Evolutionary conservation across 148 eudicot genomes (phyloP).

Genomic region (Pharnaceum exiguum): DNA sequence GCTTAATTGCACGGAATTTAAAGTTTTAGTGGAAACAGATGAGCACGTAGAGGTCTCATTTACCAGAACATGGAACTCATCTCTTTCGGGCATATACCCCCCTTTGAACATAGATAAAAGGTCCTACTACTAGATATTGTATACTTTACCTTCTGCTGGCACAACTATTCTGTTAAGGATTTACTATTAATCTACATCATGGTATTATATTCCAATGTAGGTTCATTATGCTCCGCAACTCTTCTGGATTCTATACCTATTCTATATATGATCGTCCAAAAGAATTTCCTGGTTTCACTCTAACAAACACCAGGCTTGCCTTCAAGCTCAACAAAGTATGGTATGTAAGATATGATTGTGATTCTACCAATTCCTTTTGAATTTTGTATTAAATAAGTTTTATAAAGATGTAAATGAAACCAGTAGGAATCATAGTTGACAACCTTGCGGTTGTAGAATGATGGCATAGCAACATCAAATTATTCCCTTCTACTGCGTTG

Average conservation of each 20-base stretch:
- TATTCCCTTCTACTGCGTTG: too few species aligned
- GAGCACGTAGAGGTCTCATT: constrained; percentile 72
- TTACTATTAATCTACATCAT: not conserved
- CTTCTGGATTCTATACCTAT: constrained; percentile 72
- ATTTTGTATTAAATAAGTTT: not conserved
- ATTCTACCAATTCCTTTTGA: not conserved
- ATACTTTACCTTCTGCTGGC: not conserved
- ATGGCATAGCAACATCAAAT: too few species aligned
- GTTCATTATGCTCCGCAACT: constrained; percentile 49
- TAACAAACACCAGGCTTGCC: constrained; percentile 59
- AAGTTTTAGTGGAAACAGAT: constrained; percentile 49
- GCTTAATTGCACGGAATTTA: constrained; percentile 50
- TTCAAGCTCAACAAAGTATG: constrained; percentile 57
- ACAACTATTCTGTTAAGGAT: not conserved
- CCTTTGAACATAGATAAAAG: constrained; percentile 71
- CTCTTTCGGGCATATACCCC: constrained; percentile 42
- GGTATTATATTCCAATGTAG: constrained; percentile 17
- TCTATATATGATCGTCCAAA: constrained; percentile 54
- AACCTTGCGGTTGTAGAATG: too few species aligned
- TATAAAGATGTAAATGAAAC: too few species aligned
- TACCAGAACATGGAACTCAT: constrained; percentile 66
- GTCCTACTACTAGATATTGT: constrained; percentile 13
- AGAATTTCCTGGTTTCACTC: constrained; percentile 56
- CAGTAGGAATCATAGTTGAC: too few species aligned
- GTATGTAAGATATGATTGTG: constrained; percentile 9